These are phyloP conservation scores for Lichtheimia hyalospora DNA, from an alignment of 371 early-diverging fungal species.

Conservation along the genomic window DNA sequence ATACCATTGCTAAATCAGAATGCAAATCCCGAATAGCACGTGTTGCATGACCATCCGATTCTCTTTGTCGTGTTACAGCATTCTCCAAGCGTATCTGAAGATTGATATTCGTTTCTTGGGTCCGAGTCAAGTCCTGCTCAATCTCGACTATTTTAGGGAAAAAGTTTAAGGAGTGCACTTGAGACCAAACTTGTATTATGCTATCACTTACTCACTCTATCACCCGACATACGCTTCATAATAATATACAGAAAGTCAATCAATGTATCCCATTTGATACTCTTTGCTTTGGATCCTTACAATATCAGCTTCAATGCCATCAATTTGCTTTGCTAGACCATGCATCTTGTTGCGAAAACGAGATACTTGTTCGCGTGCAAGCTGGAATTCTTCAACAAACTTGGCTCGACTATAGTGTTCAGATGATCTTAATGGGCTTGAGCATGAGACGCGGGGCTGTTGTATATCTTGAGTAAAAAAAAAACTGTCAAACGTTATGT, in stretches of 20 bases:
- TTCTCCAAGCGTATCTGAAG: constrained; percentile 55
- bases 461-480: no score
- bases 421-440: neutral
- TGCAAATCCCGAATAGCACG: constrained; percentile 57
- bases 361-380: constrained; percentile 49
- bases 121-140: constrained; percentile 54
- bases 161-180: neutral
- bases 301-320: constrained; percentile 14
- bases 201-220: constrained; percentile 9
- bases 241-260: neutral
- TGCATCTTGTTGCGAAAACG: constrained; percentile 54
- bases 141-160: constrained; percentile 40
- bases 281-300: constrained; percentile 2
- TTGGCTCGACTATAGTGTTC: neutral
- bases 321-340: constrained; percentile 52
- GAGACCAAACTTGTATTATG: neutral
- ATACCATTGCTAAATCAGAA: constrained; percentile 56
- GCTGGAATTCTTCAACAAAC: constrained; percentile 31
- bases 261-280: no score
- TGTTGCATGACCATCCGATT: constrained; percentile 53
- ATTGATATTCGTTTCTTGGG: constrained; percentile 62
- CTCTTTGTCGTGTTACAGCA: constrained; percentile 56
- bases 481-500: no score
- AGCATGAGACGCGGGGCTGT: constrained; percentile 4
- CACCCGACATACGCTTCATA: constrained; percentile 6